Evolutionary conservation across 2,329 filamentous ascomycete genomes (phyloP).

Genomic region (Exophiala bonariae): DNA sequence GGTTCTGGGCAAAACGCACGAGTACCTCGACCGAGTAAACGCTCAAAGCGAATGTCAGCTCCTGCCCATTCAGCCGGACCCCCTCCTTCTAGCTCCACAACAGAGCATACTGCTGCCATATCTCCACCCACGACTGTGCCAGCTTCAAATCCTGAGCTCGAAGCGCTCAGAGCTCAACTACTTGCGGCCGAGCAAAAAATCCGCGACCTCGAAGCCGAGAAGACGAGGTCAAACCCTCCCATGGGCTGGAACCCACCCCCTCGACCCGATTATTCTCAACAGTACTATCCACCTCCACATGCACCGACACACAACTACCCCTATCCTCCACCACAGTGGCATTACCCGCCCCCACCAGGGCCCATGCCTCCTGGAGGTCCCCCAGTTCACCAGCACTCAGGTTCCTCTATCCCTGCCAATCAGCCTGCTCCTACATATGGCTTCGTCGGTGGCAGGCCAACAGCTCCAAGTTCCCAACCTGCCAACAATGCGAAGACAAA

Average conservation of each 20-base stretch:
- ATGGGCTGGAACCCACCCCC: slow-evolving; percentile 6
- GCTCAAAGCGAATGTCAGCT: background rate
- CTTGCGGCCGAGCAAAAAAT: slow-evolving; percentile 21
- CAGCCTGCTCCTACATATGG: too few relatives aligned
- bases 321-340: too few relatives aligned
- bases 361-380: too few relatives aligned
- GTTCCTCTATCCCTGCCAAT: too few relatives aligned
- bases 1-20: background rate
- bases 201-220: slow-evolving; percentile 21
- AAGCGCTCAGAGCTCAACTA: slow-evolving; percentile 17
- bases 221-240: slow-evolving; percentile 6
- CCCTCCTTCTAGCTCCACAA: background rate
- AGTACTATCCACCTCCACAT: too few relatives aligned
- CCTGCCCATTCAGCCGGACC: background rate
- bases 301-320: too few relatives aligned
- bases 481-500: too few relatives aligned
- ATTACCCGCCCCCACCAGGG: too few relatives aligned
- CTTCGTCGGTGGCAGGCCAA: too few relatives aligned
- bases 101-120: background rate
- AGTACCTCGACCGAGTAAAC: background rate
- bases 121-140: background rate
- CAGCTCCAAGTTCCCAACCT: too few relatives aligned
- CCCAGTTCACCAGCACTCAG: too few relatives aligned
- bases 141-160: slow-evolving; percentile 12
- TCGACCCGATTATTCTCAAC: background rate